These are phyloP conservation scores for Fusarium concolor DNA, from an alignment of 2,329 filamentous ascomycete species.

Conservation along the genomic window DNA sequence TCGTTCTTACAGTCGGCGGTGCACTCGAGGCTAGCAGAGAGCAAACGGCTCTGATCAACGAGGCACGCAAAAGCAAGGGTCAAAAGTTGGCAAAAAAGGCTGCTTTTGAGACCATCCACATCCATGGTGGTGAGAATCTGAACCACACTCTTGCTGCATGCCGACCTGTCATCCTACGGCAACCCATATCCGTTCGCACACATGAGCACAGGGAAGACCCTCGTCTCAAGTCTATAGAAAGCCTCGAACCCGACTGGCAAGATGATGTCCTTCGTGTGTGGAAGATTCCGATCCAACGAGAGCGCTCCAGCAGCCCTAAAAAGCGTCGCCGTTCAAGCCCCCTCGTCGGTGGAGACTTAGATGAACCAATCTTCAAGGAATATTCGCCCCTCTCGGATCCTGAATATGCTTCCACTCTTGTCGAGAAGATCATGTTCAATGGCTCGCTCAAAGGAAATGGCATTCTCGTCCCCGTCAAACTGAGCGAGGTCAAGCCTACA, in stretches of 20 bases:
- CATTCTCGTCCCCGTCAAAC: constrained; percentile 42
- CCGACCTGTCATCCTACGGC: constrained; percentile 86
- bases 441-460: constrained; percentile 45
- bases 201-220: constrained; percentile 71
- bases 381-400: constrained; percentile 45
- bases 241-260: constrained; percentile 72
- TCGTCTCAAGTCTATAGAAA: constrained; percentile 43
- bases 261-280: constrained; percentile 86
- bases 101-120: constrained; percentile 59
- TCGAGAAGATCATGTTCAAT: constrained; percentile 54
- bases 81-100: constrained; percentile 43
- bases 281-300: constrained; percentile 71
- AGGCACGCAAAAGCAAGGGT: constrained; percentile 55
- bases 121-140: constrained; percentile 86
- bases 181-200: constrained; percentile 78
- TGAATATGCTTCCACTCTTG: constrained; percentile 47
- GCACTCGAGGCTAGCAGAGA: constrained; percentile 62
- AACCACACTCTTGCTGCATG: constrained; percentile 84
- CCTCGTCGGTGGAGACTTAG: constrained; percentile 16
- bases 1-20: constrained; percentile 87
- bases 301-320: constrained; percentile 50
- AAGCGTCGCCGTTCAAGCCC: constrained; percentile 50
- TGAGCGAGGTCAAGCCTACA: constrained; percentile 46
- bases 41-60: constrained; percentile 54
- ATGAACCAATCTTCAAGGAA: constrained; percentile 30